phyloP scores from a whole-genome alignment of 441 rosid species.

The Dalechampia spathulata region DNA sequence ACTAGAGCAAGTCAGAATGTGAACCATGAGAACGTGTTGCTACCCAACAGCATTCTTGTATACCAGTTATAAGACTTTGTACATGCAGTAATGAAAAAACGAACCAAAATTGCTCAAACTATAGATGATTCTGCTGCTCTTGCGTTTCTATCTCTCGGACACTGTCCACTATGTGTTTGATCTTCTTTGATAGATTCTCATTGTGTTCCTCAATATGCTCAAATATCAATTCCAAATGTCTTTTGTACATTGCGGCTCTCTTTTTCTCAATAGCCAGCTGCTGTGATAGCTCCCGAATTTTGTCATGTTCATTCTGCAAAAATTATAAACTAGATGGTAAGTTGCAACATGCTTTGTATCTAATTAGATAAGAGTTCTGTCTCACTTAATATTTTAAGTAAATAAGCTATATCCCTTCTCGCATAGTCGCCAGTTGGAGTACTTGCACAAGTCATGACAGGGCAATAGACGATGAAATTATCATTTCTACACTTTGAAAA shows the following conservation, averaged over 20 bases:
- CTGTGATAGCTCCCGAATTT: slow-evolving; percentile 80
- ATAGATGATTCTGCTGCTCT: slow-evolving; percentile 44
- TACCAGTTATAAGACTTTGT: slow-evolving; percentile 17
- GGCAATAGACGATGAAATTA: too few species aligned
- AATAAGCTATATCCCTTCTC: too few species aligned
- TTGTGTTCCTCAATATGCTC: slow-evolving; percentile 91
- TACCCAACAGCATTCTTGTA: slow-evolving; percentile 13
- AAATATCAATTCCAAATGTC: slow-evolving; percentile 79
- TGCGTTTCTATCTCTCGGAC: slow-evolving; percentile 65
- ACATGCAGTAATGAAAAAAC: neutral
- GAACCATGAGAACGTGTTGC: slow-evolving; percentile 9
- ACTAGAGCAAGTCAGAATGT: slow-evolving; percentile 14
- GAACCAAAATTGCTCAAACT: slow-evolving; percentile 23
- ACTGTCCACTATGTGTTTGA: slow-evolving; percentile 65
- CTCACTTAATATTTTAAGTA: too few species aligned
- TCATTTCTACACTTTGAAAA: too few species aligned
- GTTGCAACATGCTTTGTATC: neutral
- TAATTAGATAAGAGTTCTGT: too few species aligned
- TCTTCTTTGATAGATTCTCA: slow-evolving; percentile 69
- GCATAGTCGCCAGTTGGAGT: too few species aligned
- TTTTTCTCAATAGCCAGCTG: slow-evolving; percentile 86
- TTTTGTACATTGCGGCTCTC: slow-evolving; percentile 80
- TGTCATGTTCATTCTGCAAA: slow-evolving; percentile 78
- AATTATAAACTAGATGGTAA: neutral
- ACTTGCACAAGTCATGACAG: too few species aligned